Evolutionary conservation across 371 early-diverging fungal species (phyloP).

Genomic region (Mucor indicus): DNA sequence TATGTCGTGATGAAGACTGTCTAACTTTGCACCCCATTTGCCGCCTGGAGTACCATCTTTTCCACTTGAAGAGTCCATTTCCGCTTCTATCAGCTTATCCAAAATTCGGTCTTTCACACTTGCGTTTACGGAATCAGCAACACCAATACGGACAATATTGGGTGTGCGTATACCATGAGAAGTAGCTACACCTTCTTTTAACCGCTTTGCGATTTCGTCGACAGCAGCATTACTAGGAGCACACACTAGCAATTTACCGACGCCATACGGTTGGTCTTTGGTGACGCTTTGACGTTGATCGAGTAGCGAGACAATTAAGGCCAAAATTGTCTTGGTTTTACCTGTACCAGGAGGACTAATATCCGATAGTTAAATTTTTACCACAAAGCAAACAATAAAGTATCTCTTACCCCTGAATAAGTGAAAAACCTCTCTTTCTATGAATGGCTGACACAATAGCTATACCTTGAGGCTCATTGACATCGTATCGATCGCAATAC

Average conservation of each 20-base stretch:
- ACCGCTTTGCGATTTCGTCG: constrained; percentile 91
- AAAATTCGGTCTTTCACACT: constrained; percentile 72
- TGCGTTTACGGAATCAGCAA: constrained; percentile 68
- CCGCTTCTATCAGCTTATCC: constrained; percentile 58
- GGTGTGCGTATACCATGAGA: constrained; percentile 57
- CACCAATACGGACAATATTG: constrained; percentile 84
- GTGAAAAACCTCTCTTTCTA: constrained; percentile 72
- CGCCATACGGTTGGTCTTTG: neutral
- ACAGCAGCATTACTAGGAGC: constrained; percentile 98
- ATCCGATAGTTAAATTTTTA: neutral
- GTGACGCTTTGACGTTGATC: constrained; percentile 30
- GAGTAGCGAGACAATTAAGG: constrained; percentile 73
- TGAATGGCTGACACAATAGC: constrained; percentile 76
- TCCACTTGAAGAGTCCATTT: constrained; percentile 30
- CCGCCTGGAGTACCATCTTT: constrained; percentile 15
- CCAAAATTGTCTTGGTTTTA: constrained; percentile 92
- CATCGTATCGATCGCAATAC: constrained; percentile 60
- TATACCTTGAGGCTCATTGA: constrained; percentile 89
- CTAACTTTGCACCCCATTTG: constrained; percentile 23
- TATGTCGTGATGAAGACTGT: constrained; percentile 30
- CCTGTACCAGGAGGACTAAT: constrained; percentile 84
- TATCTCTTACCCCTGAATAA: constrained; percentile 80
- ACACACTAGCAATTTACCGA: constrained; percentile 77
- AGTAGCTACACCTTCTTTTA: constrained; percentile 67
- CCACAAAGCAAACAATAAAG: neutral